These are phyloP conservation scores for Cutaneotrichosporon dermatis DNA, from an alignment of 1,284 basidiomycete species.

Conservation along the genomic window DNA sequence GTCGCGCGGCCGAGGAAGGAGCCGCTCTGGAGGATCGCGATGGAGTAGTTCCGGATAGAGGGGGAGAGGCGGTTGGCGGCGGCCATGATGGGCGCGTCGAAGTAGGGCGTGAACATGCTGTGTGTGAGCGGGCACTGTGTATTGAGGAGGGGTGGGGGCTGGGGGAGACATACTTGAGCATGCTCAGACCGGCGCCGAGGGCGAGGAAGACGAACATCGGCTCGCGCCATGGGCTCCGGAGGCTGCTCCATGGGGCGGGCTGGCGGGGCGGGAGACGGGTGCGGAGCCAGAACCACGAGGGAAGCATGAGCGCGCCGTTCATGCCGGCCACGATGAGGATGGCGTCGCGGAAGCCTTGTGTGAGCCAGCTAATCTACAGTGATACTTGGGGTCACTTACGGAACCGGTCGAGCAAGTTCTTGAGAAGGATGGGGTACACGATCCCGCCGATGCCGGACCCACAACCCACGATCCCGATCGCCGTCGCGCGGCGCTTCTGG, in stretches of 20 bases:
- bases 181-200: conserved; percentile 27
- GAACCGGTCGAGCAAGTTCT: neutral
- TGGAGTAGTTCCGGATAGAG: conserved; percentile 15
- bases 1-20: conserved; percentile 23
- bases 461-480: conserved; percentile 41
- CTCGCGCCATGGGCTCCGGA: conserved; percentile 29
- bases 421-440: conserved; percentile 42
- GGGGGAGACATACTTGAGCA: conserved; percentile 22
- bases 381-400: neutral
- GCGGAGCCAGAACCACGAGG: conserved; percentile 21
- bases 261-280: conserved; percentile 21
- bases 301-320: conserved; percentile 22
- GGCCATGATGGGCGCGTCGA: conserved; percentile 18
- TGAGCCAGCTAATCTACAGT: too few relatives aligned
- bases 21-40: conserved; percentile 26
- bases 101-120: conserved; percentile 24
- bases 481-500: conserved; percentile 30
- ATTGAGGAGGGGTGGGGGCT: too few relatives aligned
- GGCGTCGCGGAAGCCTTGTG: conserved; percentile 11
- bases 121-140: neutral
- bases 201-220: conserved; percentile 31
- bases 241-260: conserved; percentile 13
- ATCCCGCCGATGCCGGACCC: conserved; percentile 43
- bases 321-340: conserved; percentile 25
- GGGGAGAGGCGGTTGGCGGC: conserved; percentile 9